These are phyloP conservation scores for Eustoma russellianum DNA, from an alignment of 257 asterid genomes.

Conservation along the genomic window DNA sequence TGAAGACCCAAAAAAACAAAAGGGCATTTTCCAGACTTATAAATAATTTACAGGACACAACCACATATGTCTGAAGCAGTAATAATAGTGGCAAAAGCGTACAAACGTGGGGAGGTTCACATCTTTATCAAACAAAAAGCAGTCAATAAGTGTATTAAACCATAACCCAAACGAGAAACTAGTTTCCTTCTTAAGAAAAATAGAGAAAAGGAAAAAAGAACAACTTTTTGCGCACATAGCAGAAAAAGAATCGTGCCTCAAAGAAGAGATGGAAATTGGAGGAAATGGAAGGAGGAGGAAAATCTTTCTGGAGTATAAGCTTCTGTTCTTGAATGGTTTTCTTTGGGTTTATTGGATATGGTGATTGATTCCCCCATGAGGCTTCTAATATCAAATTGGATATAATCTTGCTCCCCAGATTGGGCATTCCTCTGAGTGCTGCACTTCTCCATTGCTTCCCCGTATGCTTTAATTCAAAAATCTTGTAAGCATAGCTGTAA, in stretches of 20 bases:
- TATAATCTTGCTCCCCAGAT: neutral
- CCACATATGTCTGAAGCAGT: too few species aligned
- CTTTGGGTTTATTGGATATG: slow-evolving; percentile 28
- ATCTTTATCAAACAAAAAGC: neutral
- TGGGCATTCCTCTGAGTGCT: too few species aligned
- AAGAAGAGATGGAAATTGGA: slow-evolving; percentile 73
- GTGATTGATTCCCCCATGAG: slow-evolving; percentile 57
- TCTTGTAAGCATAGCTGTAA: too few species aligned
- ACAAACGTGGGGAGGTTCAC: too few species aligned
- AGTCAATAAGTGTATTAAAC: neutral
- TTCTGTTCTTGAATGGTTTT: slow-evolving; percentile 53
- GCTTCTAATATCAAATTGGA: slow-evolving; percentile 59
- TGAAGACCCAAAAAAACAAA: too few species aligned
- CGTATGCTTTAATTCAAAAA: too few species aligned
- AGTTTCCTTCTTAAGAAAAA: too few species aligned
- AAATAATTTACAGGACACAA: too few species aligned
- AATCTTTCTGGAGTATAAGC: slow-evolving; percentile 37
- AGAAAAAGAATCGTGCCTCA: slow-evolving; percentile 33
- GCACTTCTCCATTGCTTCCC: too few species aligned
- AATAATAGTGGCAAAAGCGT: too few species aligned
- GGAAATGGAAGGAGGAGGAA: slow-evolving; percentile 53
- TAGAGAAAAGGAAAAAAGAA: neutral
- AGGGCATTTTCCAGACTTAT: too few species aligned
- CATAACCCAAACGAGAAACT: neutral
- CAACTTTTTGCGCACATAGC: neutral